Conservation (phyloP, 2,329 filamentous ascomycete species). For the Claviceps spartinae region DNA sequence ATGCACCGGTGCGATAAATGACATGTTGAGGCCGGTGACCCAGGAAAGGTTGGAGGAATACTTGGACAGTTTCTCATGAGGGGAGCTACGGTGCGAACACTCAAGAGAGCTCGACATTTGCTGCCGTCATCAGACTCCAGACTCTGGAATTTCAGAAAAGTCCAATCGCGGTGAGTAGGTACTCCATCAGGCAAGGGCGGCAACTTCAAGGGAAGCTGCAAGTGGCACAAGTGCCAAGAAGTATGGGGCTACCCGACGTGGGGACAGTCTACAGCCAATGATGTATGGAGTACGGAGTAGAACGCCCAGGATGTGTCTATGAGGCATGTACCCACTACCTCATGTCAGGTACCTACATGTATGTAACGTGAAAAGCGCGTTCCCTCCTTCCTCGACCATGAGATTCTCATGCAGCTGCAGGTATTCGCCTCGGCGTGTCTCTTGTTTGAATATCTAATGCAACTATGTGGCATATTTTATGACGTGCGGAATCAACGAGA, state of each 20-base stretch:
- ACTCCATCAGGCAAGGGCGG: neutral
- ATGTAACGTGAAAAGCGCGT: neutral
- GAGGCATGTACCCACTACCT: neutral
- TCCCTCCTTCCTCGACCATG: neutral
- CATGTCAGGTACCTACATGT: neutral
- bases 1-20: conserved; percentile 90
- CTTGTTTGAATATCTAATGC: neutral
- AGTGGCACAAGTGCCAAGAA: neutral
- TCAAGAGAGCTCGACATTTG: conserved; percentile 12
- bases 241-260: neutral
- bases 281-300: too few relatives aligned
- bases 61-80: conserved; percentile 9
- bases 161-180: neutral
- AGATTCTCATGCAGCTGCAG: neutral
- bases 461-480: neutral
- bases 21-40: conserved; percentile 44
- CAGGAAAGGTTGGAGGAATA: neutral
- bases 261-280: too few relatives aligned
- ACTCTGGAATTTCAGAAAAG: neutral
- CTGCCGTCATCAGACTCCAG: conserved; percentile 1
- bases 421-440: neutral
- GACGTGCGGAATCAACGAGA: neutral
- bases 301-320: too few relatives aligned
- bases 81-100: conserved; percentile 12
- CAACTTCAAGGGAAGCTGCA: neutral